Percentiles rank a stretch among this genome's conserved stretches.
These are phyloP conservation scores for Schrenkiella parvula DNA, from an alignment of 345 rosid genomes.

Conservation along the genomic window DNA sequence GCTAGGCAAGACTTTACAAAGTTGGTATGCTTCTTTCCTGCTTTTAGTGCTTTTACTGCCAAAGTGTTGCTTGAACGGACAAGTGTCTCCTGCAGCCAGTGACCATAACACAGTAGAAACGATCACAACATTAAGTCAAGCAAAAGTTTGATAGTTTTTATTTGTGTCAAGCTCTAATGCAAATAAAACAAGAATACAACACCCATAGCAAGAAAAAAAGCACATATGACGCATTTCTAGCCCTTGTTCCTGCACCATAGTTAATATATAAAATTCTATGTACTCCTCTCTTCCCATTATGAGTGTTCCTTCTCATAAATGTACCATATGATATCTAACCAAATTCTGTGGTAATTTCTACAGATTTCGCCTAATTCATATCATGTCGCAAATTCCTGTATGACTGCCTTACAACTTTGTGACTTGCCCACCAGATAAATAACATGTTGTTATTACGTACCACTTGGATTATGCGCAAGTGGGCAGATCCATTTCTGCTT, in stretches of 20 bases:
- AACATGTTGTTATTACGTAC: neutral
- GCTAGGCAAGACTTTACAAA: conserved; percentile 83
- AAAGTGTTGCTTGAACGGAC: conserved; percentile 75
- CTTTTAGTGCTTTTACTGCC: conserved; percentile 60
- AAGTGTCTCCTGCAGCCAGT: conserved; percentile 65
- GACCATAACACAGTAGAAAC: conserved; percentile 11
- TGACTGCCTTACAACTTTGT: neutral
- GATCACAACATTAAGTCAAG: neutral
- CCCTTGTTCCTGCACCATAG: neutral
- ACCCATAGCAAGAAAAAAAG: neutral
- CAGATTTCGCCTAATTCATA: neutral
- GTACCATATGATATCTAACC: neutral
- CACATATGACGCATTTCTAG: neutral
- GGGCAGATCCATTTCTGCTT: neutral
- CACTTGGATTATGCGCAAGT: neutral
- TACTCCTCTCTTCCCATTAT: neutral
- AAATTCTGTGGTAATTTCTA: neutral
- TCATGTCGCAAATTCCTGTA: neutral
- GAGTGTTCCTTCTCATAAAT: neutral
- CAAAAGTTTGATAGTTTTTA: neutral
- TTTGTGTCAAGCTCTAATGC: neutral
- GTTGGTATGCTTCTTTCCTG: conserved; percentile 39
- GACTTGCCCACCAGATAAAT: neutral
- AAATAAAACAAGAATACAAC: neutral
- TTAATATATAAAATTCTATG: neutral